Base-by-base conservation (phyloP, 2,329 filamentous ascomycete genomes). In the Aspergillus fructus region DNA sequence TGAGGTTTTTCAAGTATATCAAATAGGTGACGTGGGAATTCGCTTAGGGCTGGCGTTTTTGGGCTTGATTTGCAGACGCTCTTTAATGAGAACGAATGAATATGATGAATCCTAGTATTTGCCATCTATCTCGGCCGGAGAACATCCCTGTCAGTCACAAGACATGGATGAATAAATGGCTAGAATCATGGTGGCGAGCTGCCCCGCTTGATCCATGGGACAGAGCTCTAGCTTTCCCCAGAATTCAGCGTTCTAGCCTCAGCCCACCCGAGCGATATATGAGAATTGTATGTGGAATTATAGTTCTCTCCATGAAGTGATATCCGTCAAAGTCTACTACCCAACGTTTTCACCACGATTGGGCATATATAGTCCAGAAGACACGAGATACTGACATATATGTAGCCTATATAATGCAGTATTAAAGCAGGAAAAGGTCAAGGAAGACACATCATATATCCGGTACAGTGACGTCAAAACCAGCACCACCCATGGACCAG, bases 1-100 rank as follows among this genome's bases (percentile, higher is more conserved):
- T 59, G 45, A 42, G 58, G 30, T 24, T 13, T 12, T 47, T 59
- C 4, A 53, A 49, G 21, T 59, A 59, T 41, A 54, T 59, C 21
- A 54, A 53, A 21, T 56, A 46, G 24, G 4, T 34, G 24, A 37
- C 21, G 21, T 47, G n/a, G 2, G 21, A 1, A 21, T 5, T 43
- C 19, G 6, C 9, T 13, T 37, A 15, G 34, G 34, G 34, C 34
- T 37, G 34, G 34, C 34, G 34, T 37, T 37, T 5, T 7, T 37
- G 34, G 27, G 5, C 13, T 7, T 37, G 4, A 1, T 37, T 30
- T 30, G 27, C 12, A 37, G 5, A 37, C 34, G n/a, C 34, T 37
- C 34, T 37, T 37, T 30, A 11, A 4, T 30, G 9, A 30, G 9
- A 11, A 30, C 9, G 4, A 30, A 30, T 30, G 27, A 30, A 11